Base-by-base conservation (phyloP, 805 yeast genomes). In the Citeromyces nyonsensis region DNA sequence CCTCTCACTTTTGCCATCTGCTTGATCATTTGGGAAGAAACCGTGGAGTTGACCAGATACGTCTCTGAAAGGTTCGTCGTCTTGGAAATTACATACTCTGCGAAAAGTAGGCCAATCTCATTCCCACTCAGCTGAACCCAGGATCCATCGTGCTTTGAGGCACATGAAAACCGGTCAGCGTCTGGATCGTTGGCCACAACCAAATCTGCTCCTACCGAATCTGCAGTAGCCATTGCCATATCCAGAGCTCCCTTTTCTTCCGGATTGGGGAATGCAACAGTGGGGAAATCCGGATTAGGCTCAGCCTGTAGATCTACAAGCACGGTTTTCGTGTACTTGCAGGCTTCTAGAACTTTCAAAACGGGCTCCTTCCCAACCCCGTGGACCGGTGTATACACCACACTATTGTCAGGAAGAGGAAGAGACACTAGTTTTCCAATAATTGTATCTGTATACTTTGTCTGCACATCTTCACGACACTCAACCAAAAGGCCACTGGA, bases 121-220 rank as follows among this genome's bases (percentile, higher is more conserved):
- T 88, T 86, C 3, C 98, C 98, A 0, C 86, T 76, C 33, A 88
- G 55, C 51, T 86, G 96, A 35, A 52, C 57, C 94, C 95, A 86
- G 10, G 44, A 36, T 10, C 60, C 61, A 3, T 40, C 33, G 3
- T 39, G 43, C 40, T 68, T 72, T 12, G 80, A 66, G 0, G 94
- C 95, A 7, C 70, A 79, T 6, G 91, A 76, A 47, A 88, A 88
- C 37, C 98, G 61, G 51, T 88, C 98, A 1, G 97, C 98, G 53
- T 88, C 98, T 0, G 98, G 98, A 47, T 88, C 98, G 51, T 79
- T 88, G 1, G 95, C 95, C 2, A 88, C 44, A 2, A 88, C 88
- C 22, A 84, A 48, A 3, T 56, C 48, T 1, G 61, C 61, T 2
- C 54, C 48, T 1, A 40, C 33, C 5, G 44, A 43, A 27, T 80